Evolutionary conservation across 2,329 filamentous ascomycete species (phyloP).

Genomic region (Amesomyces nigricolor): DNA sequence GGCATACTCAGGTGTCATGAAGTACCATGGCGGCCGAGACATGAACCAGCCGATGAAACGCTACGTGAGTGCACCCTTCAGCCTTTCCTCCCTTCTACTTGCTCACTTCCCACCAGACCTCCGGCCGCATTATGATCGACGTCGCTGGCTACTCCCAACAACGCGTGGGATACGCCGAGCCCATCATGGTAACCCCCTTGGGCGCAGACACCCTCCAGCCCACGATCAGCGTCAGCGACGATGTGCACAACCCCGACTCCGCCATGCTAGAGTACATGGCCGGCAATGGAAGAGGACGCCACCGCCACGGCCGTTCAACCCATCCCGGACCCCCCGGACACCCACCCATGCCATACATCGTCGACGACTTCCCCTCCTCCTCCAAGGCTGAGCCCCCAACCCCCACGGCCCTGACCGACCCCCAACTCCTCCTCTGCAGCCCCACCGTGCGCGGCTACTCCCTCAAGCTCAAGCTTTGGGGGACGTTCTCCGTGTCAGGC

Average conservation of each 20-base stretch:
- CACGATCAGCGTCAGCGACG: neutral
- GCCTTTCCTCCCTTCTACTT: neutral
- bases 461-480: slow-evolving; percentile 39
- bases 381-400: no score
- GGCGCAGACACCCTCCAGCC: neutral
- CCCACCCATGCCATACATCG: neutral
- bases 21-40: neutral
- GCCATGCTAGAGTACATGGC: no score
- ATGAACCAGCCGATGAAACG: neutral
- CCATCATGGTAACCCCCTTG: neutral
- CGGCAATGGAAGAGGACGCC: no score
- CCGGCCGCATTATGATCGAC: neutral
- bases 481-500: slow-evolving; percentile 41
- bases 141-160: neutral
- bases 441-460: slow-evolving; percentile 39
- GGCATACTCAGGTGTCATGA: neutral
- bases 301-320: no score
- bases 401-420: slow-evolving; percentile 21
- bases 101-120: neutral
- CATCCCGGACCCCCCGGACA: neutral
- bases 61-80: neutral
- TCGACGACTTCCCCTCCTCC: no score
- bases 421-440: slow-evolving; percentile 26
- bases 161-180: no score
- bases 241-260: neutral